Evolutionary conservation across 2,329 filamentous ascomycete species (phyloP).

Genomic region (Tolypocladium inflatum): DNA sequence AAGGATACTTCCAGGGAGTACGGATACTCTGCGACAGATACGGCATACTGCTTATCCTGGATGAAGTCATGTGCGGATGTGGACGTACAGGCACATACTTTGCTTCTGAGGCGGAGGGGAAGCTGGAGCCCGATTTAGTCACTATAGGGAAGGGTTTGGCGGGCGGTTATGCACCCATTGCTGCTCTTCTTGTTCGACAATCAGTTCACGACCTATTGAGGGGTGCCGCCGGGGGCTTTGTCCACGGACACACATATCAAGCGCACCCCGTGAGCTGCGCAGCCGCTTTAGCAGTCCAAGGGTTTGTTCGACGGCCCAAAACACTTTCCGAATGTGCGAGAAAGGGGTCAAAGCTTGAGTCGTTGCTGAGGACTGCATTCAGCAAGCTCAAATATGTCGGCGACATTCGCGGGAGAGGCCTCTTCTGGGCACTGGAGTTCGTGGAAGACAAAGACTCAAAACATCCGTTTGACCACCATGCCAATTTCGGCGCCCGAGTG

Average conservation of each 20-base stretch:
- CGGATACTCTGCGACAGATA: conserved; percentile 43
- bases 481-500: too few relatives aligned
- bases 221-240: conserved; percentile 2
- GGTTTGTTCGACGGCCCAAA: too few relatives aligned
- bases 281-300: conserved; percentile 13
- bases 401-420: too few relatives aligned
- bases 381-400: too few relatives aligned
- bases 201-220: too few relatives aligned
- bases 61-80: conserved; percentile 61
- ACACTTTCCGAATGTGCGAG: too few relatives aligned
- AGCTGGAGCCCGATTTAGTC: conserved; percentile 50
- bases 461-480: too few relatives aligned
- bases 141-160: conserved; percentile 58
- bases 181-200: neutral
- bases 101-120: conserved; percentile 46
- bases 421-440: too few relatives aligned
- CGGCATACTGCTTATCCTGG: conserved; percentile 44
- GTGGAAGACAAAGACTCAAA: too few relatives aligned
- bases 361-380: too few relatives aligned
- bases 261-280: conserved; percentile 14
- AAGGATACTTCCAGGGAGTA: conserved; percentile 46
- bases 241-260: conserved; percentile 16
- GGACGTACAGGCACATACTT: conserved; percentile 53
- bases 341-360: too few relatives aligned
- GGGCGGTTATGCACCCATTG: conserved; percentile 40